Evolutionary conservation across 305 asterid genomes (phyloP), one percentile per base, ranked within the genome.

Genomic region (Ruellia speciosa): DNA sequence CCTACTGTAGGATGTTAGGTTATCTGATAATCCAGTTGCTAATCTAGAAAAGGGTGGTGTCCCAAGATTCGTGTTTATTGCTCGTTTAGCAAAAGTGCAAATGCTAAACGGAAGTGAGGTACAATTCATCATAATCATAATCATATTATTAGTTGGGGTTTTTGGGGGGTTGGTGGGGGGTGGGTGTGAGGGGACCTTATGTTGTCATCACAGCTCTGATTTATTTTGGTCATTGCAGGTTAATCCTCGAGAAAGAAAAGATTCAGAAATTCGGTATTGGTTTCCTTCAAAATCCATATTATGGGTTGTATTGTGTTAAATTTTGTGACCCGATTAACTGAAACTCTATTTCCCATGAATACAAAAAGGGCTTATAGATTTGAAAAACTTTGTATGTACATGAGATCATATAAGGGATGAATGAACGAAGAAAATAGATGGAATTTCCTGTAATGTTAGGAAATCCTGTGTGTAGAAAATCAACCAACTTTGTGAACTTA

Each of bases 71-170:
- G 93, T 81, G 75, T 71, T 92, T 66, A 76, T 88, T 66, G 94
- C 94, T 37, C 94, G 90, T 66, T 73, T 92, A 65, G 86, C 87
- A 34, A 81, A 83, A 66, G 73, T 92, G 56, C 64, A 74, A 72
- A 64, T 79, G 47, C 76, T 92, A 49, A 92, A 92, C 67, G 94
- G 95, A 54, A 88, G 99, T 63, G 93, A 92, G 99, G 99, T 86
- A 65, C n/a, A 24, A 24, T 24, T 24, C 31, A 24, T 24, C 31
- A 24, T 24, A 24, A 24, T 24, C 31, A 24, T 24, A 24, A 4
- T 4, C 31, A 24, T 24, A 24, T 24, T 24, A 24, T 24, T 24
- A 1, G 31, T 24, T 24, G 2, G 31, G 31, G n/a, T n/a, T n/a
- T n/a, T n/a, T n/a, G 4, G 31, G 31, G 31, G 31, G 31, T 11